Evolutionary conservation across 148 eudicot genomes (phyloP), one percentile per base, ranked within the genome.

Genomic region (Agrostemma githago): DNA sequence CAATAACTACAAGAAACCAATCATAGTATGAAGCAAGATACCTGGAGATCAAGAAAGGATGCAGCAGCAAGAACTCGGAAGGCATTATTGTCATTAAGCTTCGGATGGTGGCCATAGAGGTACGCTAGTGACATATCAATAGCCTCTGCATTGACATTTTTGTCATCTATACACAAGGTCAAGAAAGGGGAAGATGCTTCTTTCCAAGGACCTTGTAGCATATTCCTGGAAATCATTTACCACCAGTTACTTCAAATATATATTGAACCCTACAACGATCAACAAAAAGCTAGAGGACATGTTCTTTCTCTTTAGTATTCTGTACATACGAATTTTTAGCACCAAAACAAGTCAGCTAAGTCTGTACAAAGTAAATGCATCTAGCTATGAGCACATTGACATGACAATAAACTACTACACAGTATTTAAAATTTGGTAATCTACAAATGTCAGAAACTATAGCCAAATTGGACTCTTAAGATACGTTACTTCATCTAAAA

Each of bases 131-230:
- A 89, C 78, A 89, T 85, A n/a, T 86, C 89, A 72, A 96, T 90
- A 62, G 97, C 96, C 81, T 96, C 97, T 61, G 78, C 80, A 76
- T 92, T 89, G 46, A 96, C 96, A 83, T 96, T 96, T 59, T 81
- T 86, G 80, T 96, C 99, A 81, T 96, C 99, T 74, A 92, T 86
- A 70, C 85, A 90, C 90, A 96, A 86, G 74, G 88, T 86, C 81
- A 96, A 88, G 63, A 83, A 79, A 65, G 97, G 88, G 79, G 99
- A 88, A 82, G 85, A 90, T 17, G 99, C 99, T 85, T 96, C 99
- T 86, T 88, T 92, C 99, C 97, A 96, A 2, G 99, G 99, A 74
- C 97, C 99, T 82, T 96, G 93, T 80, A 96, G 97, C 99, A 96
- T 96, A 82, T 96, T 96, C 88, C 99, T 96, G 82, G 68, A 42